Conservation (phyloP, 129 eudicot species). For the Mikania micrantha region DNA sequence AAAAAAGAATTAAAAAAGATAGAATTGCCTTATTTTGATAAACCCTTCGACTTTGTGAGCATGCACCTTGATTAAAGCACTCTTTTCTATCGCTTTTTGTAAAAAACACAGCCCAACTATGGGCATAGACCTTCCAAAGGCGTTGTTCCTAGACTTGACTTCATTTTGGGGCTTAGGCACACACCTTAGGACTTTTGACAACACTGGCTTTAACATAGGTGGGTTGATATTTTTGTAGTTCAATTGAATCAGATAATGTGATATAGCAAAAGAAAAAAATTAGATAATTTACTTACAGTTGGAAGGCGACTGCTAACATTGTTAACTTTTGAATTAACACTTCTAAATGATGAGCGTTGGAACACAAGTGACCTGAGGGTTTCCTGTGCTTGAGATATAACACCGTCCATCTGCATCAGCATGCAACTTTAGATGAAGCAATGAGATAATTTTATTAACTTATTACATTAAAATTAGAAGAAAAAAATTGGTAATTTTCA, state of each 20-base stretch:
- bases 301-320: constrained; percentile 96
- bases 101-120: too few relatives aligned
- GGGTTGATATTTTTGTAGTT: not conserved
- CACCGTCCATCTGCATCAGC: constrained; percentile 72
- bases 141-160: too few relatives aligned
- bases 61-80: too few relatives aligned
- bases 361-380: constrained; percentile 74
- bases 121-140: too few relatives aligned
- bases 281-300: constrained; percentile 43
- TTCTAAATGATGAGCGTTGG: constrained; percentile 94
- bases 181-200: too few relatives aligned
- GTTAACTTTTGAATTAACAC: constrained; percentile 84
- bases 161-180: too few relatives aligned
- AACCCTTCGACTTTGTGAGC: too few relatives aligned
- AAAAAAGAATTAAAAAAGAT: too few relatives aligned
- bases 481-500: not conserved
- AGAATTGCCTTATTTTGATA: too few relatives aligned
- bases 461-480: not conserved
- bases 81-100: too few relatives aligned
- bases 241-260: not conserved
- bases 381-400: constrained; percentile 94
- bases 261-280: not conserved
- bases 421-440: not conserved
- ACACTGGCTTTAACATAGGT: too few relatives aligned
- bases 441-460: not conserved